Conservation (phyloP, 2,329 filamentous ascomycete genomes). For the Fusarium nygamai region DNA sequence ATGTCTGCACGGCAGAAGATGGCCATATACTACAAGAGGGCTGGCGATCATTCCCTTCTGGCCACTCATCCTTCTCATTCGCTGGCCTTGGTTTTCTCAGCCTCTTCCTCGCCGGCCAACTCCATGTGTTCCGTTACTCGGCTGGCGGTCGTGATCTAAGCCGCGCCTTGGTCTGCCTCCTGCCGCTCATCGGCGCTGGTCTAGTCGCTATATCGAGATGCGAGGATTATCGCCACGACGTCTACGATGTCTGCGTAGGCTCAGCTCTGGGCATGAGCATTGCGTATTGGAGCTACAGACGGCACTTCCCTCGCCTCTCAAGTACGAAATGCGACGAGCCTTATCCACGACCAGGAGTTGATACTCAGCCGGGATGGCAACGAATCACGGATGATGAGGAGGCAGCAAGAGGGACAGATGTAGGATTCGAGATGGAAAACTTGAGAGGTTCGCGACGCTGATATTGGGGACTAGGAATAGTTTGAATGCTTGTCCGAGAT, state of each 20-base stretch:
- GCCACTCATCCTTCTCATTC: conserved; percentile 83
- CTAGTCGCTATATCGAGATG: conserved; percentile 75
- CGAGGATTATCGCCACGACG: conserved; percentile 77
- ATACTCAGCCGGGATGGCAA: conserved; percentile 49
- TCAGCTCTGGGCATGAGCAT: conserved; percentile 67
- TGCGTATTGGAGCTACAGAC: conserved; percentile 72
- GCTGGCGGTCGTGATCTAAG: conserved; percentile 61
- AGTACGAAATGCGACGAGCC: conserved; percentile 66
- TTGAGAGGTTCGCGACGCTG: conserved; percentile 40
- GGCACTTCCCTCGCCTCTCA: conserved; percentile 69
- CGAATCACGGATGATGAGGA: conserved; percentile 66
- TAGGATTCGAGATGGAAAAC: conserved; percentile 52
- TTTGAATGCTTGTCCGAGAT: conserved; percentile 20
- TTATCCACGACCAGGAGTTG: conserved; percentile 58
- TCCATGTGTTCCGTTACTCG: conserved; percentile 64
- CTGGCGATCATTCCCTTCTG: conserved; percentile 84
- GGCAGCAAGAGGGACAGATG: conserved; percentile 49
- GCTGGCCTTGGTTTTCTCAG: conserved; percentile 79
- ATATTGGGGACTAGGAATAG: conserved; percentile 42
- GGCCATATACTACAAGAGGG: conserved; percentile 80
- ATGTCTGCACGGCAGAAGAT: conserved; percentile 77
- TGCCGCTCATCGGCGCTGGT: conserved; percentile 69
- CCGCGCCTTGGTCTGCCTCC: conserved; percentile 65
- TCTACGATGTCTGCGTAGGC: conserved; percentile 73
- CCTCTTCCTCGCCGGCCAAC: conserved; percentile 74